Evolutionary conservation across 768 basidiomycete species (phyloP).

Genomic region (Exsudoporus frostii): DNA sequence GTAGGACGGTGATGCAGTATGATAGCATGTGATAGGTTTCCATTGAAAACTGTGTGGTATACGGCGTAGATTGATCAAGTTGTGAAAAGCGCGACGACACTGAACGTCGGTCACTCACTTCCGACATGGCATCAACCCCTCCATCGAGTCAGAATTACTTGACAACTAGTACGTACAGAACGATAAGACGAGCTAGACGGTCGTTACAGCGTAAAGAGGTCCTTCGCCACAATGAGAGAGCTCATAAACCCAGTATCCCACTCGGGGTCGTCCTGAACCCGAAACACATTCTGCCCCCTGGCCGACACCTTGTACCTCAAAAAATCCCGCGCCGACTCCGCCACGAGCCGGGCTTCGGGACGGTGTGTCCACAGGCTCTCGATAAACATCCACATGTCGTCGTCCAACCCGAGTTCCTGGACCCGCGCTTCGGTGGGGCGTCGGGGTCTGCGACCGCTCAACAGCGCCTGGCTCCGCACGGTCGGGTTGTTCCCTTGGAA

Average conservation of each 20-base stretch:
- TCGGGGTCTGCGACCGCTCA: constrained; percentile 12
- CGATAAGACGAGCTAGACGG: neutral
- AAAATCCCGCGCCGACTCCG: constrained; percentile 21
- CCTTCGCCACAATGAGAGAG: constrained; percentile 1
- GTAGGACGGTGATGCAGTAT: constrained; percentile 9
- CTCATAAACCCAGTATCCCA: constrained; percentile 26
- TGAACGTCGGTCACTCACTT: neutral
- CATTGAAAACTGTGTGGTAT: neutral
- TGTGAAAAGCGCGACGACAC: neutral
- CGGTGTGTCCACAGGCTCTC: constrained; percentile 26
- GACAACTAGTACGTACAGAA: neutral
- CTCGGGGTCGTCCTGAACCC: constrained; percentile 16
- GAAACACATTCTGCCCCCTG: neutral
- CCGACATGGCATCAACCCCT: too few relatives aligned
- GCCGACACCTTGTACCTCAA: constrained; percentile 16
- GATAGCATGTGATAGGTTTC: constrained; percentile 2
- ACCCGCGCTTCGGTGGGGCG: constrained; percentile 15
- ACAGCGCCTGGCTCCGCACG: constrained; percentile 14
- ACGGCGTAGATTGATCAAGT: neutral
- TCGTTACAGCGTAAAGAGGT: constrained; percentile 14
- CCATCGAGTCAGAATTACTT: neutral
- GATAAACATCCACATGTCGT: constrained; percentile 32
- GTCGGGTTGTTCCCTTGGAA: constrained; percentile 19
- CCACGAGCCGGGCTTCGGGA: constrained; percentile 27
- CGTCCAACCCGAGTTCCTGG: constrained; percentile 24